Conservation (phyloP, 2,329 filamentous ascomycete species). For the Phialemoniopsis sp. region DNA sequence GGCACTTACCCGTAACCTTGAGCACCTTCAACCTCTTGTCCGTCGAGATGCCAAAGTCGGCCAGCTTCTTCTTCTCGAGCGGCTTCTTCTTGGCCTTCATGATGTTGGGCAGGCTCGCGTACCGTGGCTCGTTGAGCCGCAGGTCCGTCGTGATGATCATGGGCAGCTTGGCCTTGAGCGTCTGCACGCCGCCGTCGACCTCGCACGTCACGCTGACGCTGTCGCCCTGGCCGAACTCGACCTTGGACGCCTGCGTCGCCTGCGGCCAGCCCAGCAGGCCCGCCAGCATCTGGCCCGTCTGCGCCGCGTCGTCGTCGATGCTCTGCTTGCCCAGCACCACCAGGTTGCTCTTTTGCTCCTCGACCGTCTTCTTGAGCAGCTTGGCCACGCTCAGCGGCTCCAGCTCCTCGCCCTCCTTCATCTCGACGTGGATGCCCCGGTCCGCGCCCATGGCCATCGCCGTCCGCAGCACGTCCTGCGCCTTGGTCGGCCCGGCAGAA, state of each 20-base stretch:
- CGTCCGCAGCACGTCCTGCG: conserved; percentile 83
- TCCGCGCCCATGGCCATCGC: conserved; percentile 99
- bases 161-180: conserved; percentile 77
- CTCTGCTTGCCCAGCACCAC: conserved; percentile 96
- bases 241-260: conserved; percentile 86
- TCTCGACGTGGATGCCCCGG: conserved; percentile 82
- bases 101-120: conserved; percentile 93
- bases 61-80: conserved; percentile 83
- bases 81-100: conserved; percentile 99
- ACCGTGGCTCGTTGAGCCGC: conserved; percentile 89
- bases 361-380: conserved; percentile 73
- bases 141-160: conserved; percentile 95
- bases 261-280: conserved; percentile 89
- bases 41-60: conserved; percentile 75
- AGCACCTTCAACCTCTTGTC: conserved; percentile 79
- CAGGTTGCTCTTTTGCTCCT: conserved; percentile 83
- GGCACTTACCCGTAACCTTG: conserved; percentile 83
- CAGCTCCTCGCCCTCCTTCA: conserved; percentile 67
- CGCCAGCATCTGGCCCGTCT: conserved; percentile 98
- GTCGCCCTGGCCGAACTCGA: conserved; percentile 70
- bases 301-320: conserved; percentile 92
- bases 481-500: conserved; percentile 82
- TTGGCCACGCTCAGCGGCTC: conserved; percentile 94
- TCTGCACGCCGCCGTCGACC: conserved; percentile 94
- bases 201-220: conserved; percentile 77